Base-by-base conservation (phyloP, 129 eudicot species). In the Lonicera japonica region DNA sequence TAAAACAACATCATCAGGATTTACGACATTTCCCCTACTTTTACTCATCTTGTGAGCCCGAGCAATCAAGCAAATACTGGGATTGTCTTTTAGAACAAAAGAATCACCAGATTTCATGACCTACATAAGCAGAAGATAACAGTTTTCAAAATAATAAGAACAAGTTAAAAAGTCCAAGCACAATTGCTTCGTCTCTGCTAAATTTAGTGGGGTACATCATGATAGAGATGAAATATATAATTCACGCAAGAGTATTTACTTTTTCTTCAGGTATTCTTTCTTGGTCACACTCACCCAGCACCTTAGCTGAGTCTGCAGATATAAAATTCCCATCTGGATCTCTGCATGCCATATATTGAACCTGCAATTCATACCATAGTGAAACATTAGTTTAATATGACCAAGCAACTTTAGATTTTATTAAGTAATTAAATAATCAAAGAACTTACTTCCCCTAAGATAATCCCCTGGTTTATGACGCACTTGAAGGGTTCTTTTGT, bases 1-100 rank as follows among this genome's bases (percentile, higher is more conserved):
- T 12, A 75, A 74, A 47, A 92, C 92, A 58, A 92, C 96, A 78
- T 92, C 99, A 63, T 92, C 99, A 25, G 99, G 99, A 68, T 92
- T 92, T 63, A 92, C 58, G 11, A 88, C 99, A 75, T 92, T 92
- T 58, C 99, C 96, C 76, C 95, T 72, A 71, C 99, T 92, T 79
- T 92, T 92, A 77, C 99, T 92, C 99, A 92, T 92, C 75, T 92
- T 92, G 77, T 92, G 84, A 41, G 96, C 86, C 50, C 99, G 83
- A 51, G 99, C 82, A 73, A 80, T 75, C 76, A 92, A 70, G 61
- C 87, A 91, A 53, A 92, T 83, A 51, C 40, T 65, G 38, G 88
- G 82, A 56, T 92, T 69, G 41, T 85, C 91, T 88, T 88, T 92
- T 66, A 92, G 68, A 59, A 92, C 95, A 65, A 92, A 92, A 39